Evolutionary conservation across 257 asterid genomes (phyloP), one percentile per base, ranked within the genome.

Genomic region (Lavandula angustifolia): DNA sequence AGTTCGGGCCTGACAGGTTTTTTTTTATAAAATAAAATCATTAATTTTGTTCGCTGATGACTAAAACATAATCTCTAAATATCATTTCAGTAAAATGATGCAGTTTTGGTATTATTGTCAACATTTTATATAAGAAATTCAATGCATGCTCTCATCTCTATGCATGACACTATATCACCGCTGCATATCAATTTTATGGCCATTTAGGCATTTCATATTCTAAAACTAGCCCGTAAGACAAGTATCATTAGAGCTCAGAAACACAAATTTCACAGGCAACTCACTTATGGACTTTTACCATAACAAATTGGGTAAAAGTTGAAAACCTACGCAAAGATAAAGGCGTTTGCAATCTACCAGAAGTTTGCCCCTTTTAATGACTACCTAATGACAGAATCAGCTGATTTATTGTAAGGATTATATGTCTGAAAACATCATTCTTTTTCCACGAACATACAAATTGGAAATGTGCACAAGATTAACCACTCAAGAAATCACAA

Each of bases 1-100:
- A 7, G 80, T 72, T 49, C 57, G 84, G 49, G 80, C 86, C 97
- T 89, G 79, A 57, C 61, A 69, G 44, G n/a, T n/a, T n/a, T n/a
- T n/a, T n/a, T n/a, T n/a, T n/a, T n/a, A n/a, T n/a, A n/a, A n/a
- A n/a, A n/a, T n/a, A n/a, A n/a, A n/a, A n/a, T n/a, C 14, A 5
- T 50, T 32, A 47, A 44, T 66, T 16, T 14, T 33, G 18, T 34
- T 65, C 14, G 12, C 10, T 48, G 52, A 54, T 54, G 18, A 67
- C 48, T 44, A 56, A 18, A 51, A 43, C n/a, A 52, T 29, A 42
- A 14, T 38, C 53, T 40, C 66, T 38, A 62, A 9, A 41, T 43
- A 67, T 27, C 17, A 42, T 56, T 13, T 43, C 18, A 16, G 33
- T 56, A 50, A 35, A 55, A 22, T 60, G 48, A 67, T 46, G 35